A percentile compares a stretch with the other conserved stretches of the same genome.
phyloP scores from a whole-genome alignment of 495 filamentous ascomycete genomes.

The Bacidia gigantensis region DNA sequence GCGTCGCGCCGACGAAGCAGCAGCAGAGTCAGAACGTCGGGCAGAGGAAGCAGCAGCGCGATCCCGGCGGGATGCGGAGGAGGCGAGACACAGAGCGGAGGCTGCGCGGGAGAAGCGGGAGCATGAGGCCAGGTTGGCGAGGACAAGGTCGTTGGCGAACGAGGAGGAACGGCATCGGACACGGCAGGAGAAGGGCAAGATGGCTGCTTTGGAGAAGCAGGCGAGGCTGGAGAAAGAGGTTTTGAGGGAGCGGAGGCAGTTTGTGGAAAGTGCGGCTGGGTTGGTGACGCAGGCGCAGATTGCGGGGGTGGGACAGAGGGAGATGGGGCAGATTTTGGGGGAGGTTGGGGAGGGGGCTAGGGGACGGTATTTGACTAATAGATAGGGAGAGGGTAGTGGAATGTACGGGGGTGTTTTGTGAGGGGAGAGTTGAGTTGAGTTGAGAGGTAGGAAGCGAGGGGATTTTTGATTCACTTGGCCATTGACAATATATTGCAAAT shows the following conservation, averaged over 20 bases:
- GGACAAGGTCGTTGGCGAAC: neutral
- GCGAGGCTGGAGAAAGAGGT: neutral
- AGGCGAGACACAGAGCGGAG: neutral
- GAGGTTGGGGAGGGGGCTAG: constrained; percentile 4
- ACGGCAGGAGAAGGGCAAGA: neutral
- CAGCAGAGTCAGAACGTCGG: neutral
- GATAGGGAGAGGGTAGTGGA: too few species aligned
- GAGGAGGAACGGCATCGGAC: neutral
- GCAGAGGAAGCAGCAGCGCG: neutral
- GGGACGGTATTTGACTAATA: too few species aligned
- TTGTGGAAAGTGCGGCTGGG: neutral
- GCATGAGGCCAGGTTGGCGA: neutral
- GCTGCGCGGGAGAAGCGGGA: constrained; percentile 1
- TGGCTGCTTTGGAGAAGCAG: constrained; percentile 1
- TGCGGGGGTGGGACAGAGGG: neutral
- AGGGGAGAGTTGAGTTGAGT: too few species aligned
- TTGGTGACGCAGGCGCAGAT: constrained; percentile 2
- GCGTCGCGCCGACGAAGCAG: constrained; percentile 2
- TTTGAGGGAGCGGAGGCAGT: constrained; percentile 1
- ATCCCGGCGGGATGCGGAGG: neutral
- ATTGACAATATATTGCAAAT: too few species aligned
- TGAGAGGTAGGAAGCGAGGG: too few species aligned
- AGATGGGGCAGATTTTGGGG: constrained; percentile 7
- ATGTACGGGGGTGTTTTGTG: too few species aligned
- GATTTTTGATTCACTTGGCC: too few species aligned